These are phyloP conservation scores for Cutaneotrichosporon mucoides DNA, from an alignment of 1,284 basidiomycete species.

Conservation along the genomic window DNA sequence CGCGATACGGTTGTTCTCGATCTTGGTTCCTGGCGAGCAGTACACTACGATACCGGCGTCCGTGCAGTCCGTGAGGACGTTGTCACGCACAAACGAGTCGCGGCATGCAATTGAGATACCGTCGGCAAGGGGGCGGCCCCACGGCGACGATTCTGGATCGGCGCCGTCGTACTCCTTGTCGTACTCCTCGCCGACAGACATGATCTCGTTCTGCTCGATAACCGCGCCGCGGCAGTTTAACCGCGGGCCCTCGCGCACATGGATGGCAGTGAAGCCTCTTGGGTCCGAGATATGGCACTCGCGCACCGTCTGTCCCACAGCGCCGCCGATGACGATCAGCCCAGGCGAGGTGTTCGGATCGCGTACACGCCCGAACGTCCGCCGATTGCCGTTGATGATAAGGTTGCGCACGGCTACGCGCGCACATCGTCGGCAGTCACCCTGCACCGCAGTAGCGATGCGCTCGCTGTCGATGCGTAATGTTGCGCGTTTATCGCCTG, in stretches of 20 bases:
- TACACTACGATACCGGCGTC: slow-evolving; percentile 50
- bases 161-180: slow-evolving; percentile 43
- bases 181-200: slow-evolving; percentile 50
- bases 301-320: slow-evolving; percentile 44
- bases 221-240: slow-evolving; percentile 42
- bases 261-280: slow-evolving; percentile 48
- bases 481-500: slow-evolving; percentile 47
- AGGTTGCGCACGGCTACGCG: slow-evolving; percentile 42
- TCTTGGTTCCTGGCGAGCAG: slow-evolving; percentile 49
- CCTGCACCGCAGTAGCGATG: slow-evolving; percentile 43
- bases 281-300: slow-evolving; percentile 42
- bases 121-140: slow-evolving; percentile 48
- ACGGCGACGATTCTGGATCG: slow-evolving; percentile 46
- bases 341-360: slow-evolving; percentile 28
- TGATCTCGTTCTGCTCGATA: slow-evolving; percentile 47
- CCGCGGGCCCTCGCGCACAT: slow-evolving; percentile 49
- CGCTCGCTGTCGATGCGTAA: slow-evolving; percentile 42
- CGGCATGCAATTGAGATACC: slow-evolving; percentile 48
- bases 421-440: slow-evolving; percentile 50
- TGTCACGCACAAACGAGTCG: slow-evolving; percentile 42
- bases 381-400: slow-evolving; percentile 46
- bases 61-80: slow-evolving; percentile 47
- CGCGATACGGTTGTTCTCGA: slow-evolving; percentile 47
- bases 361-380: slow-evolving; percentile 35
- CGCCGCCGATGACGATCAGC: slow-evolving; percentile 47